phyloP scores from a whole-genome alignment of 495 filamentous ascomycete species.

The Mycothermus thermophilus region DNA sequence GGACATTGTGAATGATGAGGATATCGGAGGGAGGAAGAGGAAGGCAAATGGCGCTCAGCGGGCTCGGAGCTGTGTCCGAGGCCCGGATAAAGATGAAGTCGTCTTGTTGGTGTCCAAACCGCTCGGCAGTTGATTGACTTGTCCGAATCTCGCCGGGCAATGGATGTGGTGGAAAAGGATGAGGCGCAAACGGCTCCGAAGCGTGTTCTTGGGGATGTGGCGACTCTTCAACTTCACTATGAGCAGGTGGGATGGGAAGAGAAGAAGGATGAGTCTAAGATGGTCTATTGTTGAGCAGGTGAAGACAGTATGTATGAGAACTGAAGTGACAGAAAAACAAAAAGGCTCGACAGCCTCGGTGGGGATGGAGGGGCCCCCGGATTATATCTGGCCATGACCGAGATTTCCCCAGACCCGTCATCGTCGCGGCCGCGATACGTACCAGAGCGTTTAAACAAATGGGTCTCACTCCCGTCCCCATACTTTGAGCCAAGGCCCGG shows the following conservation, averaged over 20 bases:
- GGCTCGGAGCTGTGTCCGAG: neutral
- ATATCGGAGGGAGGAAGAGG: neutral
- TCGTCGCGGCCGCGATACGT: no score
- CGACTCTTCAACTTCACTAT: neutral
- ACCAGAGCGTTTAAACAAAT: no score
- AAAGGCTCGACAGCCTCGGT: no score
- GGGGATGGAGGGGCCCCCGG: slow-evolving; percentile 5
- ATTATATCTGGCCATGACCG: no score
- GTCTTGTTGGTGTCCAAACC: neutral
- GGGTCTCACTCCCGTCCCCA: no score
- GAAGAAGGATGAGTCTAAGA: neutral
- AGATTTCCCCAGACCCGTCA: no score
- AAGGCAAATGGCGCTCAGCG: no score
- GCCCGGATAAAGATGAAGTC: neutral
- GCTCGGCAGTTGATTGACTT: no score
- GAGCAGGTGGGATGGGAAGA: neutral
- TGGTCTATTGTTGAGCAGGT: neutral
- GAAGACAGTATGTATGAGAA: no score
- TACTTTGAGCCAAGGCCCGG: no score
- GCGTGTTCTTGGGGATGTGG: neutral
- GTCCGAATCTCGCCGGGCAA: neutral
- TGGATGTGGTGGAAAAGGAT: neutral
- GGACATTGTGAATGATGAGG: slow-evolving; percentile 2
- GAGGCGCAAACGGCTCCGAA: slow-evolving; percentile 1
- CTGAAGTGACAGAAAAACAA: no score